Conservation (phyloP, 2,329 filamentous ascomycete genomes). For the Trichoderma citrinoviride region DNA sequence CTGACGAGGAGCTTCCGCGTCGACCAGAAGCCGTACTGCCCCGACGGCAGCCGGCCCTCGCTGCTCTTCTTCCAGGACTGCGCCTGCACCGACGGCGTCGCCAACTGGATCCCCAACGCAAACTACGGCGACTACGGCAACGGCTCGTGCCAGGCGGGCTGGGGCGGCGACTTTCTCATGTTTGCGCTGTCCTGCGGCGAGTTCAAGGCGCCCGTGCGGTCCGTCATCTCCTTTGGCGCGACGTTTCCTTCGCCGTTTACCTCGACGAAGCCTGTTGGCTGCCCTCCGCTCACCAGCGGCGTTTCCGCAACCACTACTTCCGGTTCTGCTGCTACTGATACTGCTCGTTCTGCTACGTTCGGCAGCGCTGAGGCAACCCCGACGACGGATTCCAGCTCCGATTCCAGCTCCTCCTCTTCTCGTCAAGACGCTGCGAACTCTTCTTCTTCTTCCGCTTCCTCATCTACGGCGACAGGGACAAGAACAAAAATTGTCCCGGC, state of each 20-base stretch:
- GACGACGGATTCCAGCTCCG: not conserved
- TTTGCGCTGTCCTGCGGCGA: constrained; percentile 16
- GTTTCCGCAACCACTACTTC: not conserved
- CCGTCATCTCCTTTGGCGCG: not conserved
- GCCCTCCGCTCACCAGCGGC: not conserved
- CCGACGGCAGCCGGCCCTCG: constrained; percentile 12
- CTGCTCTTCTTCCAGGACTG: constrained; percentile 18
- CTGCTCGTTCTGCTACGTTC: not conserved
- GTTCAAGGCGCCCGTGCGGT: not conserved
- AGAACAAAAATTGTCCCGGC: not conserved
- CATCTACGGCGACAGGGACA: not conserved
- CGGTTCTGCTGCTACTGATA: not conserved
- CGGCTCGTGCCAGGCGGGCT: constrained; percentile 13
- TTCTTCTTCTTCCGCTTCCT: not conserved
- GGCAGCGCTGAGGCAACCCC: not conserved
- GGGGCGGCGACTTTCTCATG: constrained; percentile 15
- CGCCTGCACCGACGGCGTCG: constrained; percentile 10
- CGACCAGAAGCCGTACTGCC: constrained; percentile 15
- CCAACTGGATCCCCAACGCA: constrained; percentile 10
- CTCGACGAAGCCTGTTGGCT: not conserved
- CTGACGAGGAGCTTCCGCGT: constrained; percentile 2
- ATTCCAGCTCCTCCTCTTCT: not conserved
- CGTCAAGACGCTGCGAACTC: not conserved
- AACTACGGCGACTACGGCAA: constrained; percentile 16
- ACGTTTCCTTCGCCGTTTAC: not conserved